A percentile compares a stretch with the other conserved stretches of the same genome.
phyloP scores from a whole-genome alignment of 306 rosid genomes.

The Astragalus glycyphyllos region DNA sequence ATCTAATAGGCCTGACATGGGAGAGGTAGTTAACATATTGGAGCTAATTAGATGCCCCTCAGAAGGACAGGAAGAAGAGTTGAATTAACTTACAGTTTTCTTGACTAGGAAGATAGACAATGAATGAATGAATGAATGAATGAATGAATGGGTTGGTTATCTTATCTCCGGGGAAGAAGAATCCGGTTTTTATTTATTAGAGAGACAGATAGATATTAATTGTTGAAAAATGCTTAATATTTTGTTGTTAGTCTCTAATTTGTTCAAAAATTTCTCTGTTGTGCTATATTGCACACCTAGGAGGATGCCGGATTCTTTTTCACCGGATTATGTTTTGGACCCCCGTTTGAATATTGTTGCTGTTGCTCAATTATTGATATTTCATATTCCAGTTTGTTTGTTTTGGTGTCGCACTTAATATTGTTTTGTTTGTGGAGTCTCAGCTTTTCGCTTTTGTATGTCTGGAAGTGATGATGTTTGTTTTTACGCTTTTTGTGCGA shows the following conservation, averaged over 20 bases:
- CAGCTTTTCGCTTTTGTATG: conserved; percentile 26
- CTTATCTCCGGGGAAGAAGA: conserved; percentile 87
- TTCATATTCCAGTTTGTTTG: conserved; percentile 39
- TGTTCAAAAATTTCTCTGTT: conserved; percentile 61
- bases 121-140: neutral
- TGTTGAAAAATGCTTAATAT: conserved; percentile 37
- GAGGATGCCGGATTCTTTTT: conserved; percentile 91
- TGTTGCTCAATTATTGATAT: conserved; percentile 44
- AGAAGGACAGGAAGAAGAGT: conserved; percentile 89
- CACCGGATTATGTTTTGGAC: conserved; percentile 80
- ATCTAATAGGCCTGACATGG: conserved; percentile 97
- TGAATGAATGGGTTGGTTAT: conserved; percentile 34
- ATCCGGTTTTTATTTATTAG: conserved; percentile 76
- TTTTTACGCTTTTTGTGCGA: conserved; percentile 8
- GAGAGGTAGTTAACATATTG: conserved; percentile 94
- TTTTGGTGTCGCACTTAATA: conserved; percentile 37
- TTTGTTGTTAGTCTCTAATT: conserved; percentile 46
- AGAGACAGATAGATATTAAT: conserved; percentile 35
- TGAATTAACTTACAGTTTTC: conserved; percentile 49
- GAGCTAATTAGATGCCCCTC: conserved; percentile 96
- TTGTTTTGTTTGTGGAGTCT: neutral
- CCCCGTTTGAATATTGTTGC: conserved; percentile 45
- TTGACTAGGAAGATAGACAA: conserved; percentile 48
- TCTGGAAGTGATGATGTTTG: conserved; percentile 25
- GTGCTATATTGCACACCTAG: conserved; percentile 42